phyloP scores from a whole-genome alignment of 2,329 filamentous ascomycete species.

The Ascochyta pisi region DNA sequence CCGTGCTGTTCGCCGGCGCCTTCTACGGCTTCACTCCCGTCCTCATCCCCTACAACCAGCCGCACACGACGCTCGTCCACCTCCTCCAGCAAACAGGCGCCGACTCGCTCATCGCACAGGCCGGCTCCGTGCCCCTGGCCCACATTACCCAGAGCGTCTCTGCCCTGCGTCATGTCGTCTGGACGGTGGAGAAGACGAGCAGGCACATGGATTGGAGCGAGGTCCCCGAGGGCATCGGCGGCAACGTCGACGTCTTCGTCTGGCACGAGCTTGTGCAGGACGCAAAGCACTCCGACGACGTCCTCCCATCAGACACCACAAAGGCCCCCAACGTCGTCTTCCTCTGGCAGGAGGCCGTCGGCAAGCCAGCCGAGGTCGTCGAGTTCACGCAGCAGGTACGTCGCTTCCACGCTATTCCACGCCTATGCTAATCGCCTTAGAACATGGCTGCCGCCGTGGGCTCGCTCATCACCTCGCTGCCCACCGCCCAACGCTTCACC shows the following conservation, averaged over 20 bases:
- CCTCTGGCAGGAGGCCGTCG: slow-evolving; percentile 67
- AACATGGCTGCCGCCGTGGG: slow-evolving; percentile 91
- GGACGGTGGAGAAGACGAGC: slow-evolving; percentile 91
- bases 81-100: slow-evolving; percentile 76
- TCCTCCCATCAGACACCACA: slow-evolving; percentile 69
- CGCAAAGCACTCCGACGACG: slow-evolving; percentile 57
- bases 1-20: slow-evolving; percentile 80
- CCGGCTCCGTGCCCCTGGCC: slow-evolving; percentile 85
- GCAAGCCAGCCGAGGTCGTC: slow-evolving; percentile 68
- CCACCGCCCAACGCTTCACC: slow-evolving; percentile 74
- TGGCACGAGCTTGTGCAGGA: slow-evolving; percentile 91
- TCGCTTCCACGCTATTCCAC: neutral
- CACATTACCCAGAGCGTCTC: slow-evolving; percentile 72
- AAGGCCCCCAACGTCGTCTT: slow-evolving; percentile 62
- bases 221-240: slow-evolving; percentile 76
- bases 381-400: slow-evolving; percentile 75
- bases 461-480: slow-evolving; percentile 77
- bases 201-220: slow-evolving; percentile 96
- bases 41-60: slow-evolving; percentile 81
- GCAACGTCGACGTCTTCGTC: slow-evolving; percentile 80
- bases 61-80: slow-evolving; percentile 70
- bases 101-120: slow-evolving; percentile 82
- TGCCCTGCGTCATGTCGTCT: slow-evolving; percentile 77
- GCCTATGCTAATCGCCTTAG: slow-evolving; percentile 41
- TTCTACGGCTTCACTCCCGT: slow-evolving; percentile 90